A percentile compares a stretch with the other conserved stretches of the same genome.
Conservation (phyloP, 176 grass and related monocot species). For the Phyllostachys edulis region DNA sequence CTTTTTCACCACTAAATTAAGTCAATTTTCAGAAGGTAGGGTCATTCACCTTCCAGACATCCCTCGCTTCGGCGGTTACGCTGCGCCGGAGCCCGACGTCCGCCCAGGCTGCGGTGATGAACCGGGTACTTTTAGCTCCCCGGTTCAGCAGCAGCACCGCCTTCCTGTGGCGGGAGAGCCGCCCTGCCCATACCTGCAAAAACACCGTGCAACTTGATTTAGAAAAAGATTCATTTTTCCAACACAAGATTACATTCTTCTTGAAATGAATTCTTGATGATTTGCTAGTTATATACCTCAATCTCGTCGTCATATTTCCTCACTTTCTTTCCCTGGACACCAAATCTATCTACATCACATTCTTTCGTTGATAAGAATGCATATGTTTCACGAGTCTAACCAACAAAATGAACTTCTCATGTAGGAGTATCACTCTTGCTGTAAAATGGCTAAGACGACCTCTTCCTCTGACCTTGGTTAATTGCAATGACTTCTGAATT, state of each 20-base stretch:
- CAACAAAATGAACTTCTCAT: neutral
- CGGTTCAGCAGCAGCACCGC: conserved; percentile 73
- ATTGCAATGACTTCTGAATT: conserved; percentile 78
- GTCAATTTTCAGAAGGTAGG: neutral
- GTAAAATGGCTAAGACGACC: neutral
- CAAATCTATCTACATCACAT: conserved; percentile 51
- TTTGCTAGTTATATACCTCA: conserved; percentile 39
- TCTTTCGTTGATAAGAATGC: neutral
- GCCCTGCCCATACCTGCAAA: conserved; percentile 66
- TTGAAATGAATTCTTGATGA: neutral
- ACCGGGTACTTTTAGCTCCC: neutral
- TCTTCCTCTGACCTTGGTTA: conserved; percentile 56
- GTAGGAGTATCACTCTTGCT: neutral
- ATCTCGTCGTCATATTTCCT: conserved; percentile 41
- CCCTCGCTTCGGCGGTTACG: conserved; percentile 42
- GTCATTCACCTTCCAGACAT: conserved; percentile 56
- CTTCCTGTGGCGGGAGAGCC: conserved; percentile 41
- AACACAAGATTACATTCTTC: neutral
- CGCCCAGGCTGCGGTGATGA: conserved; percentile 40
- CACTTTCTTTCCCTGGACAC: conserved; percentile 71
- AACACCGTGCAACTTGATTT: neutral
- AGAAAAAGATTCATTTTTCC: neutral
- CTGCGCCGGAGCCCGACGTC: conserved; percentile 54
- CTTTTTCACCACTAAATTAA: neutral
- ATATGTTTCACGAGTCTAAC: neutral